phyloP scores from a whole-genome alignment of 441 rosid genomes.

The Melastoma candidum region DNA sequence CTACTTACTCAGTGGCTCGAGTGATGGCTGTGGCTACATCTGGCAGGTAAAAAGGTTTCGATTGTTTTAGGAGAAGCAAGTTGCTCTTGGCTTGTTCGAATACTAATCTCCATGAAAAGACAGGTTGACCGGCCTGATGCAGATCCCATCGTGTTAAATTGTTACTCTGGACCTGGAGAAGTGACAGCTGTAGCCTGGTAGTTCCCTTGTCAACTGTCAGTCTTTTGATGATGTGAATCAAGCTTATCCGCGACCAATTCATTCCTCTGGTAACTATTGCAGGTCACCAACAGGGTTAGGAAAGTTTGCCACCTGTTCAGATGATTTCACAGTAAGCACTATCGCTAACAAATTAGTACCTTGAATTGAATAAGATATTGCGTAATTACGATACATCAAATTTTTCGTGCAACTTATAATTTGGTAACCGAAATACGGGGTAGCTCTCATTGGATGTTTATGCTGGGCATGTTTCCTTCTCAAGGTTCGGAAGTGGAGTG shows the following conservation, averaged over 20 bases:
- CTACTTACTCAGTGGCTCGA: conserved; percentile 73
- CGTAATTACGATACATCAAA: too few relatives aligned
- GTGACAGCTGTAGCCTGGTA: conserved; percentile 95
- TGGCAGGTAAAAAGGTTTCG: conserved; percentile 52
- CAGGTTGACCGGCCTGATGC: conserved; percentile 62
- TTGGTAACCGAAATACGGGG: too few relatives aligned
- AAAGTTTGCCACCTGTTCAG: conserved; percentile 66
- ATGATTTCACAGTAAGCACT: conserved; percentile 66
- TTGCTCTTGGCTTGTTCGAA: conserved; percentile 5
- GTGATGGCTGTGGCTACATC: conserved; percentile 72
- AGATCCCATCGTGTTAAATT: conserved; percentile 52
- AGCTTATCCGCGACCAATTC: not conserved
- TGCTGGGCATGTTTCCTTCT: conserved; percentile 6
- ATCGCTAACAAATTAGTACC: too few relatives aligned
- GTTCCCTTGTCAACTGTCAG: not conserved
- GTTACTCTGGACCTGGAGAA: conserved; percentile 67
- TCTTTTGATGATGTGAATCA: not conserved
- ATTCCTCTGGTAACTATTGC: conserved; percentile 7
- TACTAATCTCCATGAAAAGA: too few relatives aligned
- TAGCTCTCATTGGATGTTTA: not conserved
- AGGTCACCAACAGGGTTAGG: conserved; percentile 63
- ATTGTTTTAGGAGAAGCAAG: too few relatives aligned
- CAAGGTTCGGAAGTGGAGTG: conserved; percentile 75
- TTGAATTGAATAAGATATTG: too few relatives aligned
- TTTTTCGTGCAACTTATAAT: not conserved